These are phyloP conservation scores for Blastobotrys persicus DNA, from an alignment of 1,139 yeast genomes.

Conservation along the genomic window DNA sequence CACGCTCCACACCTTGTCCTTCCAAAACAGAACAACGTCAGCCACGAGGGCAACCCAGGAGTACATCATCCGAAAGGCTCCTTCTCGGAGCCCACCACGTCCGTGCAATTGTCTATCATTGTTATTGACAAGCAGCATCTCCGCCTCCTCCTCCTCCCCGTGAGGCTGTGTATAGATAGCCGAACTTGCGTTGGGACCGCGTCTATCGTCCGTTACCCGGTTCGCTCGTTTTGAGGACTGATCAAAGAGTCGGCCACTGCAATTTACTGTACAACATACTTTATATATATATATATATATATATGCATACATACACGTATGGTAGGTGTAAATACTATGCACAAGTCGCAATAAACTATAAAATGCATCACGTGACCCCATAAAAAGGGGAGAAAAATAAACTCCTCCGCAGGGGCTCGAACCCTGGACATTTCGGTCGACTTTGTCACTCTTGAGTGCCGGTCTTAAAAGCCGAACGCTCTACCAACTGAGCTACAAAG, in stretches of 20 bases:
- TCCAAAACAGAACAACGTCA: conserved; percentile 32
- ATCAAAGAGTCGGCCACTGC: no score
- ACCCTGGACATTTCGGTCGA: conserved; percentile 50
- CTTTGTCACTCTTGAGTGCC: conserved; percentile 17
- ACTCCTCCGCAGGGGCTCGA: conserved; percentile 49
- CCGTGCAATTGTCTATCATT: background rate
- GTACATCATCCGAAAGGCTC: conserved; percentile 23
- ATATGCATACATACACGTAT: background rate
- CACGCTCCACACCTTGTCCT: conserved; percentile 20
- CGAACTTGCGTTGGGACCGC: no score
- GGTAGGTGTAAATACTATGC: no score
- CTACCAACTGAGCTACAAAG: conserved; percentile 50
- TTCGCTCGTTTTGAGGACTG: no score
- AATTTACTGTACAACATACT: no score
- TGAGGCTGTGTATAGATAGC: background rate
- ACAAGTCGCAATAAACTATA: no score
- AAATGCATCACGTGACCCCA: background rate
- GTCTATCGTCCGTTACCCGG: no score
- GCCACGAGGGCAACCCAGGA: conserved; percentile 27
- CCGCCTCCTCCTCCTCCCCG: no score
- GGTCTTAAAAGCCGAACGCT: conserved; percentile 49
- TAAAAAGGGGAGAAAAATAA: background rate
- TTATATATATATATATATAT: background rate
- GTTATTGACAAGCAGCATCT: background rate
- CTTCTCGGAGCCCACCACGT: background rate